Conservation (phyloP, 805 yeast species). For the Myxozyma vanderwaltii region DNA sequence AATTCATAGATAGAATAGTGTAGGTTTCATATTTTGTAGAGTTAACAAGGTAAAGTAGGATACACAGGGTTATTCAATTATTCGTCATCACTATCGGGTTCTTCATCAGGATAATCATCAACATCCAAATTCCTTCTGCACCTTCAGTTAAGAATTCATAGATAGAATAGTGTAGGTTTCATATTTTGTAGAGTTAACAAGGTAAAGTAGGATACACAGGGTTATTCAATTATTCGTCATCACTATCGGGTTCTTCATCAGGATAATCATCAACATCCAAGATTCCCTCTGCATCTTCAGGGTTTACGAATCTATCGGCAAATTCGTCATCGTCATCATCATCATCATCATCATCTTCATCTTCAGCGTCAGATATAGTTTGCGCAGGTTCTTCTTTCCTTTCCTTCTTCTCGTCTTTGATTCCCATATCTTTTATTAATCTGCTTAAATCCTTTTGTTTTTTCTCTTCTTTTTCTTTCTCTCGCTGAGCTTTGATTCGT, state of each 20-base stretch:
- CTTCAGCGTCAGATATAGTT: conserved; percentile 58
- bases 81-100: too few species aligned
- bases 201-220: not conserved
- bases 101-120: too few species aligned
- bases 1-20: too few species aligned
- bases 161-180: conserved; percentile 30
- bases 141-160: conserved; percentile 35
- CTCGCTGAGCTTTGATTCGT: conserved; percentile 70
- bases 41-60: too few species aligned
- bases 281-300: conserved; percentile 44
- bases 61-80: too few species aligned
- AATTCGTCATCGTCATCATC: conserved; percentile 44
- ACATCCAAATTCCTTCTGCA: too few species aligned
- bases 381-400: conserved; percentile 61
- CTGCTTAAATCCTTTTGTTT: conserved; percentile 70
- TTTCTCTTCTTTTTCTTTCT: conserved; percentile 68
- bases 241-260: conserved; percentile 6
- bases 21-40: too few species aligned
- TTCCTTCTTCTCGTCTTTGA: conserved; percentile 55
- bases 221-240: conserved; percentile 9
- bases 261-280: conserved; percentile 38
- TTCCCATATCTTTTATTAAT: conserved; percentile 84
- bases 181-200: not conserved
- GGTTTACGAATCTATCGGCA: conserved; percentile 35
- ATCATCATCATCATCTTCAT: conserved; percentile 50